Evolutionary conservation across 208 protist species (phyloP), one percentile per base, ranked within the genome.

Genomic region (Leishmania turanica): DNA sequence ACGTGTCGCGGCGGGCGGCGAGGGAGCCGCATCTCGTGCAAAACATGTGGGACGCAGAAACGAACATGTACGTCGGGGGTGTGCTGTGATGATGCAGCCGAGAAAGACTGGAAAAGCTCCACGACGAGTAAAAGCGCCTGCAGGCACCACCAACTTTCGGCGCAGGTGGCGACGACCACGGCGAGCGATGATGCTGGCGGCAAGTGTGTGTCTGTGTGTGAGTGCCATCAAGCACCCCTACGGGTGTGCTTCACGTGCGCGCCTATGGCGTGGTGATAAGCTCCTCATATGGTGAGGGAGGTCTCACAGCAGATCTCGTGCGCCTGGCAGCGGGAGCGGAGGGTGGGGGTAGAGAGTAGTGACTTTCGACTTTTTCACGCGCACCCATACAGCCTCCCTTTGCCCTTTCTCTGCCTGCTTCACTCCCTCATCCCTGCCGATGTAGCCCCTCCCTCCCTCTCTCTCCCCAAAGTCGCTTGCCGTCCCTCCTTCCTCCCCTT

Each of bases 41-140:
- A 53, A 87, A 95, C 71, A 80, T 83, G 56, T 96, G 93, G 93
- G 92, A 95, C 45, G 24, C 66, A 15, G 71, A 84, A 24, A 92
- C 88, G 0, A 78, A 86, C 73, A 80, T 96, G 42, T 96, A 96
- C 85, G 79, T 84, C 77, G 92, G 92, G 3, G 87, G 88, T 17
- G 84, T 88, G 0, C 78, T 91, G 5, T 80, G 60, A 75, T 21
- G 37, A 31, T 66, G 31, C 21, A 34, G 8, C 54, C 21, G 40
- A 21, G 53, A 9, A 47, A 31, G 71, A 56, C 49, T 42, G 49
- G 45, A 7, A 19, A 1, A 47, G 40, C 40, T 71, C 72, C 17
- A 80, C n/a, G 68, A 7, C 45, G 34, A 75, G 62, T 79, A 49
- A 45, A 8, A 15, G 42, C 3, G 13, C 31, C 58, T 31, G 37